A percentile compares a stretch with the other conserved stretches of the same genome.
These are phyloP conservation scores for Lipomyces yamadae DNA, from an alignment of 805 yeast genomes.

Conservation along the genomic window DNA sequence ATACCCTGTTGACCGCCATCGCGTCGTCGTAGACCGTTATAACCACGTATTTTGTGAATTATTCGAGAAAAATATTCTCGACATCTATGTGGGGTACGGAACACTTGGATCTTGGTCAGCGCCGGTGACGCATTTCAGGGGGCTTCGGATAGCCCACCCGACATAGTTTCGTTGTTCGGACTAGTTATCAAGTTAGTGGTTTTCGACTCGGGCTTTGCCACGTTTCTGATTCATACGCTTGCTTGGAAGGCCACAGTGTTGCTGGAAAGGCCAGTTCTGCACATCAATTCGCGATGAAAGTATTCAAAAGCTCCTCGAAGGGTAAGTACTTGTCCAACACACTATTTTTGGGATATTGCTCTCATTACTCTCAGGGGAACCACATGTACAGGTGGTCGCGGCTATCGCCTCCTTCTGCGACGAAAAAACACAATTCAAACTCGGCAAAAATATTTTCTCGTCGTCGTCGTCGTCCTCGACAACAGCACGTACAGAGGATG, in stretches of 20 bases:
- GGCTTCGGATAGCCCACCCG: too few relatives aligned
- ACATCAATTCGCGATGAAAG: conserved; percentile 6
- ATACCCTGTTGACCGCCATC: background rate
- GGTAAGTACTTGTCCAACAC: background rate
- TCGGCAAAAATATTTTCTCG: conserved; percentile 9
- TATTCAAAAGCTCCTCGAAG: conserved; percentile 8
- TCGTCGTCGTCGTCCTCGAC: conserved; percentile 7
- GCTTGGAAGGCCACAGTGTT: background rate
- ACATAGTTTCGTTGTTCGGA: too few relatives aligned
- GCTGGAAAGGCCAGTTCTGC: background rate
- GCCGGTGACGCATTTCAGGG: too few relatives aligned
- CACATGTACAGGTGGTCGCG: conserved; percentile 17
- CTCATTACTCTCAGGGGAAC: conserved; percentile 14
- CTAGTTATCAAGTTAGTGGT: too few relatives aligned
- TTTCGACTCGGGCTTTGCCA: background rate
- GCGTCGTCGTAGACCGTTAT: background rate
- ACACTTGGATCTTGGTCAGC: background rate
- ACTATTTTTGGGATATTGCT: background rate
- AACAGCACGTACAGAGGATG: conserved; percentile 15
- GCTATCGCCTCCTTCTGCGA: conserved; percentile 34
- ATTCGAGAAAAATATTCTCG: too few relatives aligned
- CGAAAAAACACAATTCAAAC: background rate
- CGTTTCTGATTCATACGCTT: background rate
- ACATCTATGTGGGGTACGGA: background rate
- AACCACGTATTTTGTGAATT: too few relatives aligned